Evolutionary conservation across 140 eudicot genomes (phyloP).

Genomic region (Flaveria floridana): DNA sequence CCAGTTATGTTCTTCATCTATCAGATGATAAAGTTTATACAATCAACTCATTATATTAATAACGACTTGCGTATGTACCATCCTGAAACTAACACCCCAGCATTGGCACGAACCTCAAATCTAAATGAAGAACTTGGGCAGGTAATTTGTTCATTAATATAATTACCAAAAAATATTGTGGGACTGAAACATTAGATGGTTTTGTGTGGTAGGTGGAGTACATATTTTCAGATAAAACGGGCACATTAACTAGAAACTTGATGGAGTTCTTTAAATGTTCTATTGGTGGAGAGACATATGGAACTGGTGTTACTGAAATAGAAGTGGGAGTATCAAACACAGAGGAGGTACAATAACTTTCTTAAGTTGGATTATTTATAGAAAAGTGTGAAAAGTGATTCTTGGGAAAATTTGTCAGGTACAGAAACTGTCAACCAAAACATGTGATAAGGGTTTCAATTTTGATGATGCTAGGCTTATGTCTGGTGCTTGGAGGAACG

Average conservation of each 20-base stretch:
- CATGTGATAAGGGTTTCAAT: conserved; percentile 84
- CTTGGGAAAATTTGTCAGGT: conserved; percentile 42
- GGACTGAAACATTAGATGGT: conserved; percentile 11
- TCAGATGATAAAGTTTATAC: conserved; percentile 93
- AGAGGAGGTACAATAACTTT: conserved; percentile 48
- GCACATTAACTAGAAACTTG: conserved; percentile 83
- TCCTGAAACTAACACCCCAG: conserved; percentile 80
- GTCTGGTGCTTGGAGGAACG: conserved; percentile 98
- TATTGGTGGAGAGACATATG: conserved; percentile 89
- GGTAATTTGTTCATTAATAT: conserved; percentile 15
- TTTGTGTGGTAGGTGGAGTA: conserved; percentile 54
- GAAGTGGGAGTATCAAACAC: conserved; percentile 70
- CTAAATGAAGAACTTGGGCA: conserved; percentile 98
- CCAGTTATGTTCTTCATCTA: conserved; percentile 17
- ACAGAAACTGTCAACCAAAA: conserved; percentile 44
- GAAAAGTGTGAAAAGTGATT: neutral
- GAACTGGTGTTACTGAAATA: conserved; percentile 85
- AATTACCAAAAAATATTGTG: neutral
- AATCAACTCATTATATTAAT: conserved; percentile 81
- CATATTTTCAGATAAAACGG: conserved; percentile 92
- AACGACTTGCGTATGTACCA: conserved; percentile 92
- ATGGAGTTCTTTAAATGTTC: conserved; percentile 99
- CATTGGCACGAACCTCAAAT: conserved; percentile 92
- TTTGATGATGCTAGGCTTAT: conserved; percentile 89
- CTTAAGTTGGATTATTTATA: neutral